Percentiles rank a stretch among this genome's conserved stretches.
phyloP scores from a whole-genome alignment of 768 basidiomycete species.

The Floccularia luteovirens region DNA sequence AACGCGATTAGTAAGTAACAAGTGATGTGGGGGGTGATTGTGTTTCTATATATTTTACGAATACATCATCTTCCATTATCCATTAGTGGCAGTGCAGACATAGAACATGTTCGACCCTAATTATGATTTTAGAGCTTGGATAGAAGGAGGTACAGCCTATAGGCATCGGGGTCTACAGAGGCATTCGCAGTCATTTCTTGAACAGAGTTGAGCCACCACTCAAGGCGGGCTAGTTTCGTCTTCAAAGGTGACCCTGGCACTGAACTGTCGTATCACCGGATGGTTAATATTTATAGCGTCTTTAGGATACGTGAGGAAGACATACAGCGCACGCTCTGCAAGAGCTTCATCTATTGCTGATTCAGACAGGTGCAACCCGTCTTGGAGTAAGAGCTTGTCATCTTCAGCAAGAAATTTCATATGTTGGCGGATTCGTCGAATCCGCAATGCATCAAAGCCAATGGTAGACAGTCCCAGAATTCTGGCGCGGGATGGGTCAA shows the following conservation, averaged over 20 bases:
- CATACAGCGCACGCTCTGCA: constrained; percentile 74
- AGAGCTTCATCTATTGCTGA: constrained; percentile 60
- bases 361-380: constrained; percentile 38
- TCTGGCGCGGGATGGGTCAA: constrained; percentile 12
- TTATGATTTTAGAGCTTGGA: constrained; percentile 12
- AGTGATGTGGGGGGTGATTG: neutral
- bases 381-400: constrained; percentile 52
- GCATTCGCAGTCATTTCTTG: constrained; percentile 25
- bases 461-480: constrained; percentile 34
- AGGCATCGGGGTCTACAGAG: constrained; percentile 20
- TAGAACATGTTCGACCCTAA: too few relatives aligned
- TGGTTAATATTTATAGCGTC: neutral
- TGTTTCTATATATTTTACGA: neutral
- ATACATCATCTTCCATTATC: neutral
- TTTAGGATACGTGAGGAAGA: constrained; percentile 8
- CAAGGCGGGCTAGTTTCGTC: constrained; percentile 40
- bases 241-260: constrained; percentile 27
- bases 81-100: too few relatives aligned
- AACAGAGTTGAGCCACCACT: constrained; percentile 58
- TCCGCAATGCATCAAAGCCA: constrained; percentile 33
- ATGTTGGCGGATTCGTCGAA: constrained; percentile 33
- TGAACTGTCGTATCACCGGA: constrained; percentile 20
- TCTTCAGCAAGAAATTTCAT: constrained; percentile 47
- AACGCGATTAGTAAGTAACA: constrained; percentile 4
- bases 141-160: constrained; percentile 43